Conservation (phyloP, 2,329 filamentous ascomycete genomes). For the Elsinoe fawcettii region DNA sequence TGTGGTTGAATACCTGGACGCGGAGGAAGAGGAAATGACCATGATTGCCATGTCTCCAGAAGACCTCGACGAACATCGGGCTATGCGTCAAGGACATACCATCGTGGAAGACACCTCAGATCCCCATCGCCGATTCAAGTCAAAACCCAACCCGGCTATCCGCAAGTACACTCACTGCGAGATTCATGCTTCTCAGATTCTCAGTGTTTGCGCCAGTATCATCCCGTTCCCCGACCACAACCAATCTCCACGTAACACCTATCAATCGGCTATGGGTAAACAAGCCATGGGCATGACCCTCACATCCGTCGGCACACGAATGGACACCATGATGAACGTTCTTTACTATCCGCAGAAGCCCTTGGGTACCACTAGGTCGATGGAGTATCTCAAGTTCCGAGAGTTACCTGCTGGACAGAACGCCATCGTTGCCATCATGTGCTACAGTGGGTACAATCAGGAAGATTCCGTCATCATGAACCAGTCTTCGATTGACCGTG, state of each 20-base stretch:
- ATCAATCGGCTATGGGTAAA: constrained; percentile 99
- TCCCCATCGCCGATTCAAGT: constrained; percentile 79
- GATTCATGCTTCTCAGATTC: constrained; percentile 97
- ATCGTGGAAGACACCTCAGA: constrained; percentile 57
- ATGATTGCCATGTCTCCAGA: constrained; percentile 99
- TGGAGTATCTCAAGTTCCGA: constrained; percentile 98
- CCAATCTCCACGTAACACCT: constrained; percentile 94
- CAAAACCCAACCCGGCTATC: constrained; percentile 75
- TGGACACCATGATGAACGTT: constrained; percentile 99
- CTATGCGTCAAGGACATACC: constrained; percentile 29
- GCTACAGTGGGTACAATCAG: constrained; percentile 98
- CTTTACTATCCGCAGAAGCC: constrained; percentile 98
- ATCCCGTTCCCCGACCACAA: constrained; percentile 99
- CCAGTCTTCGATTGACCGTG: constrained; percentile 96
- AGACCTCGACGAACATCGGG: constrained; percentile 62
- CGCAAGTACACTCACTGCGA: constrained; percentile 97
- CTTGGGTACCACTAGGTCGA: constrained; percentile 87
- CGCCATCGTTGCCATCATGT: constrained; percentile 94
- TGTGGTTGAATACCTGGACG: constrained; percentile 91
- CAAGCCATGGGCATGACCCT: constrained; percentile 99
- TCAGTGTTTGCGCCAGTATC: constrained; percentile 97
- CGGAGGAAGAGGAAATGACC: constrained; percentile 94
- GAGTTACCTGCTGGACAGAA: constrained; percentile 96
- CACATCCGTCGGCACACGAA: constrained; percentile 91
- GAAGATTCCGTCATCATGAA: constrained; percentile 99